Base-by-base conservation (phyloP, 345 rosid genomes). In the Citrus sinensis region DNA sequence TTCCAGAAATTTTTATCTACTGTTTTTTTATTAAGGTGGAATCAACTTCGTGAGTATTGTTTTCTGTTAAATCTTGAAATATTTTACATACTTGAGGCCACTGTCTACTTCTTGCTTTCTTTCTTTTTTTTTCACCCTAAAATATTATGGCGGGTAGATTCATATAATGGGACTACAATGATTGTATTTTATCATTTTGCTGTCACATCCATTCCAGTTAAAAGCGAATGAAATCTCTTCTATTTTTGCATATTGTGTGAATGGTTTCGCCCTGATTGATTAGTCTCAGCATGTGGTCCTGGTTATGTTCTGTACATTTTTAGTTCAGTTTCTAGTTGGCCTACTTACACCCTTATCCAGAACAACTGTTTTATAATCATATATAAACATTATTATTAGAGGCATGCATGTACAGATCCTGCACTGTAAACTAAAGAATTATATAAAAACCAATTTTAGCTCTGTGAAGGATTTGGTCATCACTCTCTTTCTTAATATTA, bases 341-440 rank as follows among this genome's bases (percentile, higher is more conserved):
- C 60, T 64, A 66, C 34, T 2, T 9, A 35, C 17, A 76, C 65
- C 5, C 79, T 64, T 56, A 55, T 76, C 73, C 64, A 55, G 19
- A 76, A 37, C 16, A 70, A 64, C 30, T 51, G 8, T n/a, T 75
- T 29, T 10, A 68, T 54, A 1, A 17, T 27, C 46, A 6, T 42
- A 27, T 27, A 24, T 40, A 30, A 8, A 22, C 30, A 58, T 71
- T 5, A 76, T 71, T 49, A 42, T 16, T 16, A 35, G 34, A 70
- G 68, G 78, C 81, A 67, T 60, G 81, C 81, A 51, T 39, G 66
- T 40, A 68, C 58, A 61, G 69, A 55, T 80, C 54, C 27, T 64
- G 37, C 55, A 30, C 62, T 6, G 29, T 27, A 24, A 73, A 63
- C 35, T 7, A 78, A 34, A 63, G 65, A 54, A 63, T 19, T 59